A percentile compares a stretch with the other conserved stretches of the same genome.
These are phyloP conservation scores for Neltuma alba DNA, from an alignment of 306 rosid species.

Conservation along the genomic window DNA sequence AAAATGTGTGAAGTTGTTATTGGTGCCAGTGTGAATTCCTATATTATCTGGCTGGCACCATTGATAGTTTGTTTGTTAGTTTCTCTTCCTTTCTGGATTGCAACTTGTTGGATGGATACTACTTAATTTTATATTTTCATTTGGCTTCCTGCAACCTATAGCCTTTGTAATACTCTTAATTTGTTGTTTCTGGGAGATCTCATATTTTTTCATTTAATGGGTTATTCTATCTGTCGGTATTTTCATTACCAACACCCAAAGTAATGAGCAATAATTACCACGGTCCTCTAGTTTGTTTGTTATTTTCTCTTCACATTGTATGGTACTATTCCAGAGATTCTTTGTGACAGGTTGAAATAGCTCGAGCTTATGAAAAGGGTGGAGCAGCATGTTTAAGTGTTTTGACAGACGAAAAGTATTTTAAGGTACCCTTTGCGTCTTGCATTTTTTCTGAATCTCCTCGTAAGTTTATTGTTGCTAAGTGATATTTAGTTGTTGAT, in stretches of 20 bases:
- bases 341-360: slow-evolving; percentile 76
- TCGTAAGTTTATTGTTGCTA: background rate
- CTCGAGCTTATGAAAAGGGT: slow-evolving; percentile 88
- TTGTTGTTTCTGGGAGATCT: slow-evolving; percentile 13
- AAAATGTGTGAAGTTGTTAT: background rate
- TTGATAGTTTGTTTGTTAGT: background rate
- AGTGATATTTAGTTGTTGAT: slow-evolving; percentile 27
- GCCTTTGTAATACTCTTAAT: too few relatives aligned
- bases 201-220: slow-evolving; percentile 24
- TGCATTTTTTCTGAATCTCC: too few relatives aligned
- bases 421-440: too few relatives aligned
- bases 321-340: slow-evolving; percentile 20
- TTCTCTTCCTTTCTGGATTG: background rate
- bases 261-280: background rate
- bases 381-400: slow-evolving; percentile 99
- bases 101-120: slow-evolving; percentile 1
- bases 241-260: slow-evolving; percentile 4
- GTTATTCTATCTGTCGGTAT: slow-evolving; percentile 21
- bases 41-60: background rate
- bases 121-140: background rate
- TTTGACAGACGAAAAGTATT: slow-evolving; percentile 83
- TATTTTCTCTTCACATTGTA: slow-evolving; percentile 20
- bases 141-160: background rate
- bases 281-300: slow-evolving; percentile 15
- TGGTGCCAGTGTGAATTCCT: background rate